phyloP scores from a whole-genome alignment of 2,329 filamentous ascomycete genomes.

The Graphilbum ipis-grandicollis region DNA sequence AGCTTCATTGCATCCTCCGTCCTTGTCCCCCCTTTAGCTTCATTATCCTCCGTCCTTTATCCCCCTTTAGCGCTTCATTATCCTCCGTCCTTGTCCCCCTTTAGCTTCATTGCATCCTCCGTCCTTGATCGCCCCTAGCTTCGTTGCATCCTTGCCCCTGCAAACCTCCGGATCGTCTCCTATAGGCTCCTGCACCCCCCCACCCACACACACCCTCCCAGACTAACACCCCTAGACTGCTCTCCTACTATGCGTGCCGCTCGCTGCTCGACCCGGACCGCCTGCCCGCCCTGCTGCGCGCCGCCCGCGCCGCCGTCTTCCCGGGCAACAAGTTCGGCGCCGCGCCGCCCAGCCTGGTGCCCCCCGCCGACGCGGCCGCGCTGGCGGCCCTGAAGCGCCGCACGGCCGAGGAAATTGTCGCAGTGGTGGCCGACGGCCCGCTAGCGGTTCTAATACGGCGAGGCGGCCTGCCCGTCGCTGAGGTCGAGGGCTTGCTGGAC shows the following conservation, averaged over 20 bases:
- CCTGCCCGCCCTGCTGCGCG: constrained; percentile 49
- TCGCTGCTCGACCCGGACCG: constrained; percentile 45
- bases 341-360: constrained; percentile 35
- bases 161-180: neutral
- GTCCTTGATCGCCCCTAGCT: neutral
- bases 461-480: constrained; percentile 16
- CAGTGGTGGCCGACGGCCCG: too few species aligned
- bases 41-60: too few species aligned
- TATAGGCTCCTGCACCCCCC: neutral
- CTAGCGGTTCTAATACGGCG: too few species aligned
- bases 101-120: neutral
- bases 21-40: neutral
- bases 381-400: constrained; percentile 37
- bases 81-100: too few species aligned
- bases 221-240: constrained; percentile 23
- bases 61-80: too few species aligned
- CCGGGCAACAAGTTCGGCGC: constrained; percentile 61
- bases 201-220: too few species aligned
- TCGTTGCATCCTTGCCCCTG: neutral
- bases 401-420: constrained; percentile 8
- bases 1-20: neutral
- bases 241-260: constrained; percentile 38
- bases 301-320: constrained; percentile 64
- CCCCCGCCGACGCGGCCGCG: constrained; percentile 42
- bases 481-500: constrained; percentile 51